These are phyloP conservation scores for Arthroderma uncinatum DNA, from an alignment of 2,329 filamentous ascomycete genomes.

Conservation along the genomic window DNA sequence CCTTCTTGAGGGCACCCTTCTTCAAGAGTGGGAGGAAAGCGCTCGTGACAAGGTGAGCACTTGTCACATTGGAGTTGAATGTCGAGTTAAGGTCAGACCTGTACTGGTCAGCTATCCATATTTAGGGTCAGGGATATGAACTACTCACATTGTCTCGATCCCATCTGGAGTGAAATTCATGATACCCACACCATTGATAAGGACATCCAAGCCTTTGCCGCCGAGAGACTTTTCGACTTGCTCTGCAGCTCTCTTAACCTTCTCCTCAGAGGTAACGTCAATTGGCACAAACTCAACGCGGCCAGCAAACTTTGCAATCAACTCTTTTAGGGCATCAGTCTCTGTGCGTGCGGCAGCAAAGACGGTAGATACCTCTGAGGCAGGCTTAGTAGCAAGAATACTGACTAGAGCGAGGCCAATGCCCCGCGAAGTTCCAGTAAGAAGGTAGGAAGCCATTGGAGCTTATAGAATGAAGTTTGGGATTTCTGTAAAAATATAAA, in stretches of 20 bases:
- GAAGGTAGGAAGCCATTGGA: slow-evolving; percentile 26
- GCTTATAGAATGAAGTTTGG: not conserved
- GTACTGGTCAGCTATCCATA: not conserved
- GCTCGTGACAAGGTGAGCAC: slow-evolving; percentile 28
- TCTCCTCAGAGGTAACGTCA: slow-evolving; percentile 27
- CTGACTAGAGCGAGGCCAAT: slow-evolving; percentile 24
- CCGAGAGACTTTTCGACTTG: slow-evolving; percentile 24
- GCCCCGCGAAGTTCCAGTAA: slow-evolving; percentile 28
- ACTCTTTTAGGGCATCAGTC: slow-evolving; percentile 21
- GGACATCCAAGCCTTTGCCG: slow-evolving; percentile 29
- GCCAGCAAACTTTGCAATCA: slow-evolving; percentile 23
- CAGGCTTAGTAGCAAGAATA: slow-evolving; percentile 22
- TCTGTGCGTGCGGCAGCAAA: slow-evolving; percentile 31
- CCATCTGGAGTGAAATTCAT: slow-evolving; percentile 11
- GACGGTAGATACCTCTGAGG: slow-evolving; percentile 26
- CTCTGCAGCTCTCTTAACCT: slow-evolving; percentile 26
- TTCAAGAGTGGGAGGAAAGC: slow-evolving; percentile 27
- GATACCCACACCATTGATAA: slow-evolving; percentile 25
- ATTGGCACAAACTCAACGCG: slow-evolving; percentile 28
- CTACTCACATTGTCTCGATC: slow-evolving; percentile 14
- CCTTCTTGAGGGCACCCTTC: slow-evolving; percentile 31
- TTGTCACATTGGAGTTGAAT: slow-evolving; percentile 32
- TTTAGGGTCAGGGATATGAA: not conserved
- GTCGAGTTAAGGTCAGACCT: slow-evolving; percentile 19
- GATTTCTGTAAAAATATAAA: not conserved